Conservation (phyloP, 2,329 filamentous ascomycete species). For the Monosporascus sp. region DNA sequence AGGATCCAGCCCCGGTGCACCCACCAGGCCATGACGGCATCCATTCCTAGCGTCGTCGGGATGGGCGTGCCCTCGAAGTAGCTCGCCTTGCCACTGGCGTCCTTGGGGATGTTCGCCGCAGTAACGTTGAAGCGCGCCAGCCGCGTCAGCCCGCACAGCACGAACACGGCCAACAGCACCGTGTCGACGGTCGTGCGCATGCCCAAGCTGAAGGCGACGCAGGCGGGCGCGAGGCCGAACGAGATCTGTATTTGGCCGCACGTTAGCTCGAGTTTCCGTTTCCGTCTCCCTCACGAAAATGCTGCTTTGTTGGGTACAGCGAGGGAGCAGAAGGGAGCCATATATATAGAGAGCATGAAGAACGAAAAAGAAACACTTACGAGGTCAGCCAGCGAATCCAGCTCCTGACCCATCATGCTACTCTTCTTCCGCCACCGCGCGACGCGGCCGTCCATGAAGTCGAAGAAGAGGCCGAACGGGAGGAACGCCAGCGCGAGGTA, state of each 20-base stretch:
- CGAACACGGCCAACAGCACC: constrained; percentile 75
- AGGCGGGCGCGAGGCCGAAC: constrained; percentile 86
- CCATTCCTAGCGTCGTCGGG: constrained; percentile 78
- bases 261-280: background rate
- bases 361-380: constrained; percentile 44
- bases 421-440: constrained; percentile 96
- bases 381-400: constrained; percentile 92
- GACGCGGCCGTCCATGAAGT: constrained; percentile 96
- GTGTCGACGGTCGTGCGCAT: constrained; percentile 81
- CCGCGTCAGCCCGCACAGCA: constrained; percentile 87
- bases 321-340: background rate
- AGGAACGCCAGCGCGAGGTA: constrained; percentile 83
- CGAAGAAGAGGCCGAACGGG: constrained; percentile 92
- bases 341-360: background rate
- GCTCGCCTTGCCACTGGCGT: constrained; percentile 81
- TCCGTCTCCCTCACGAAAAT: no score
- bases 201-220: constrained; percentile 82
- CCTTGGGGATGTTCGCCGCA: constrained; percentile 82
- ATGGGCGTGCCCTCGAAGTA: constrained; percentile 98
- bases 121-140: constrained; percentile 98
- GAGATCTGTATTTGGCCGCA: constrained; percentile 60
- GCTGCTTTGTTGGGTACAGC: background rate
- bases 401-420: constrained; percentile 94
- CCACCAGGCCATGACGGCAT: constrained; percentile 85
- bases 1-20: constrained; percentile 74